Evolutionary conservation across 106 monocot species (phyloP), one percentile per base, ranked within the genome.

Genomic region (Dendrobium chrysotoxum): DNA sequence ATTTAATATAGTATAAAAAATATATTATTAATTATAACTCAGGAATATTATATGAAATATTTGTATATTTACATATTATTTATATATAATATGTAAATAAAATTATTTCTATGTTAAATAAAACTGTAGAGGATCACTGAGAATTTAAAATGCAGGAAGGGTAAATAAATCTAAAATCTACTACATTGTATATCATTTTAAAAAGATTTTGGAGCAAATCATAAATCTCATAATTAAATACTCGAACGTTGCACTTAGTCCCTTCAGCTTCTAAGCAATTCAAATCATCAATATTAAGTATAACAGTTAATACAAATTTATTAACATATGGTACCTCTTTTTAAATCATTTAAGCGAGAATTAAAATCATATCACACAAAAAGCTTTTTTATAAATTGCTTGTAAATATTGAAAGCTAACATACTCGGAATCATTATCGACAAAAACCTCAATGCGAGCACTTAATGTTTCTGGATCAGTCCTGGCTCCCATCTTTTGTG

Each of bases 391-490:
- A 3, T 61, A 61, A 61, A 61, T 61, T 61, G 61, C 61, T 1
- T 46, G 2, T 6, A 61, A 7, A 68, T 28, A 68, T 28, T 0
- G 11, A 38, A 39, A 73, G 20, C 28, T 45, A 40, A 78, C 90
- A 86, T 92, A 98, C 98, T 83, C 26, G 18, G 75, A 75, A 25
- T 75, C 94, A 39, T 95, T 92, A 77, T 99, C 95, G 16, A 90
- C 85, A 81, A 90, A 99, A 23, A 99, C 84, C 79, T 92, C 91
- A 86, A 99, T 89, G 35, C 64, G 70, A 79, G 81, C 31, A 50
- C 82, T 88, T 40, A 89, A 61, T 40, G 80, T 53, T 64, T 88
- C 13, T 39, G 82, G 25, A 17, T 53, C 72, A 38, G 77, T 42
- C 61, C 84, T 85, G 54, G 50, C 15, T 38, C 82, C 83, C 11